Percentiles rank a stretch among this genome's conserved stretches.
These are phyloP conservation scores for Tulasnella sp. DNA, from an alignment of 768 basidiomycete genomes.

Conservation along the genomic window DNA sequence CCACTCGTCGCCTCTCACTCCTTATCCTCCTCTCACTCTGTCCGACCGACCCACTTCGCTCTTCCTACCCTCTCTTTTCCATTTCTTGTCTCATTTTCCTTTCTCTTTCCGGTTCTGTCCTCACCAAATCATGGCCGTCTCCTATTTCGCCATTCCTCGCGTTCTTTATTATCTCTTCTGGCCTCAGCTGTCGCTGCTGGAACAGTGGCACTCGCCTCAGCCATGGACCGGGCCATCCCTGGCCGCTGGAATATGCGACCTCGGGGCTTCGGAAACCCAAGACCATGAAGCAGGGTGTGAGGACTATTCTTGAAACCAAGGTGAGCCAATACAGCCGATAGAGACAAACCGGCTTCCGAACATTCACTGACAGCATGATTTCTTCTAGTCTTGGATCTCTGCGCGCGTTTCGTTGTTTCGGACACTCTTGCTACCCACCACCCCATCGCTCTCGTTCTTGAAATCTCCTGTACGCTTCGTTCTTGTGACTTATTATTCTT, in stretches of 20 bases:
- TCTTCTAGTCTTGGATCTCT: not conserved
- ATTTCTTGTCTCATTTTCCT: not conserved
- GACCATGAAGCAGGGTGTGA: not conserved
- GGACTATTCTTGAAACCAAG: not conserved
- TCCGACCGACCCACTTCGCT: not conserved
- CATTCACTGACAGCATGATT: not conserved
- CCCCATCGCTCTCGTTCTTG: not conserved
- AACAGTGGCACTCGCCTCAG: not conserved
- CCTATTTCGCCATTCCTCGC: not conserved
- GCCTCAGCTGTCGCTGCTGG: constrained; percentile 8
- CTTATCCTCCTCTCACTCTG: not conserved
- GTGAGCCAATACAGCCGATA: not conserved
- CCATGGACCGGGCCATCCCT: not conserved
- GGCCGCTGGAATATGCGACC: not conserved
- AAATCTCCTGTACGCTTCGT: not conserved
- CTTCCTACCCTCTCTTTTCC: not conserved
- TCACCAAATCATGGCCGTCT: not conserved
- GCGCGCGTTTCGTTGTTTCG: not conserved
- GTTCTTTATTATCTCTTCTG: constrained; percentile 2
- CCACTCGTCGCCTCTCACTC: not conserved
- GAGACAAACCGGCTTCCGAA: not conserved
- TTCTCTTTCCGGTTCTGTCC: not conserved
- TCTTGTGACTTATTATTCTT: not conserved
- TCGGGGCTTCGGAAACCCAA: not conserved
- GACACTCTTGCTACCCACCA: not conserved